Evolutionary conservation across 75 land plant genomes (phyloP), one percentile per base, ranked within the genome.

Genomic region (Larix kaempferi): DNA sequence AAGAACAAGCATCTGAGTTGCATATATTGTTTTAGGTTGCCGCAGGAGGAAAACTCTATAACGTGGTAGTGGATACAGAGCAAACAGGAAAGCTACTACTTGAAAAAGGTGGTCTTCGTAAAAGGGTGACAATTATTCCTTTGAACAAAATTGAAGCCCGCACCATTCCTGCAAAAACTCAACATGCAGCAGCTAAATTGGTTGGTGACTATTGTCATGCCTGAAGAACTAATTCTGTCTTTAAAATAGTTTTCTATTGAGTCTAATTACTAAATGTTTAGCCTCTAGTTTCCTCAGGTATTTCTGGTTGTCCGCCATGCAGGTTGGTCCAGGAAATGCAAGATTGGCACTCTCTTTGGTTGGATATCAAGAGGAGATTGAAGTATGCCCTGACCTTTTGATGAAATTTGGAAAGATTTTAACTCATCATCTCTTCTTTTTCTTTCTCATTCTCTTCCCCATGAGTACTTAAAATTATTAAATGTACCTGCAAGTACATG

Each of bases 111-210:
- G 86, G 86, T 76, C 90, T 98, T 5, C 83, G 86, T 27, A 85
- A 90, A 76, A 89, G 99, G 76, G 92, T 95, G 21, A 98, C 99
- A 26, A 95, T 98, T 60, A 95, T 98, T 57, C 99, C 99, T n/a
- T 78, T 98, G 66, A 98, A 93, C 82, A 98, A 95, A 78, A 98
- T 98, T 19, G 93, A 95, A 74, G 57, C 88, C 49, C 35, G 80
- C 65, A 74, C 76, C 10, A 84, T 98, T 73, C 80, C 94, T 23
- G 55, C 78, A 29, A 89, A 88, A 79, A 79, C 88, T 81, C 96
- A 93, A 85, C 78, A 88, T 16, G 85, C 88, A 58, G 98, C 99
- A 75, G 29, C 84, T 52, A 91, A 80, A 82, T 78, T 93, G 88
- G 99, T 98, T 75, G 16, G 89, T 80, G 35, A 64, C 23, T 71